Base-by-base conservation (phyloP, 2,329 filamentous ascomycete species). In the Arthrobotrys sinensis region DNA sequence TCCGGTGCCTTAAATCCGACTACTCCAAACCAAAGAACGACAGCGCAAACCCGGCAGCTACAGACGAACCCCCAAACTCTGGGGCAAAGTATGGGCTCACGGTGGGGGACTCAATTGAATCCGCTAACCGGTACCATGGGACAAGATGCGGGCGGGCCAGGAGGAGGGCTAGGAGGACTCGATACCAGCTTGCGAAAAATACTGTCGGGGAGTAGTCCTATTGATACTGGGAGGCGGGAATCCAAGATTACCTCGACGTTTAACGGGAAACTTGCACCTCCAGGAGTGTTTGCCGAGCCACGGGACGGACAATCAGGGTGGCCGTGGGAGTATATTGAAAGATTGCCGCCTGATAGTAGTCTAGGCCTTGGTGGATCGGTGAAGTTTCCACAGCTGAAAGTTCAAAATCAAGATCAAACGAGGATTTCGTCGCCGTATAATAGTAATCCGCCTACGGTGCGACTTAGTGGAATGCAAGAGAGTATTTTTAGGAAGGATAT, bases 121-220 rank as follows among this genome's bases (percentile, higher is more conserved):
- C 28, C 5, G 8, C 19, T 57, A 5, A 57, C 52, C 12, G 52
- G 52, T 16, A 55, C 52, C 10, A 38, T 57, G 32, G 50, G 36
- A 14, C 36, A 38, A 38, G 36, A 38, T 38, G 2, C 36, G 8
- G 36, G 2, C 36, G 12, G 36, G 8, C 11, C 5, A 28, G 21
- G 46, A 4, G 46, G 46, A 14, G 46, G 46, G 32, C 1, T 7
- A 45, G 43, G 8, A 45, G 45, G 45, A 16, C 6, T 53, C 1
- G 53, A 75, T 14, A 75, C 63, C 3, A 75, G 70, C 32, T 48
- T 75, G 32, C 12, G 50, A 45, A 62, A 45, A 52, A 21, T 52
- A 14, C 46, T 75, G 4, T 34, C 32, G 1, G 50, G 63, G 3
- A 19, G 50, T 11, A 38, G 40, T 14, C 62, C 28, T 5, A 3